A percentile compares a stretch with the other conserved stretches of the same genome.
Evolutionary conservation across 805 yeast genomes (phyloP).

Genomic region (Wickerhamomyces rabaulensis): DNA sequence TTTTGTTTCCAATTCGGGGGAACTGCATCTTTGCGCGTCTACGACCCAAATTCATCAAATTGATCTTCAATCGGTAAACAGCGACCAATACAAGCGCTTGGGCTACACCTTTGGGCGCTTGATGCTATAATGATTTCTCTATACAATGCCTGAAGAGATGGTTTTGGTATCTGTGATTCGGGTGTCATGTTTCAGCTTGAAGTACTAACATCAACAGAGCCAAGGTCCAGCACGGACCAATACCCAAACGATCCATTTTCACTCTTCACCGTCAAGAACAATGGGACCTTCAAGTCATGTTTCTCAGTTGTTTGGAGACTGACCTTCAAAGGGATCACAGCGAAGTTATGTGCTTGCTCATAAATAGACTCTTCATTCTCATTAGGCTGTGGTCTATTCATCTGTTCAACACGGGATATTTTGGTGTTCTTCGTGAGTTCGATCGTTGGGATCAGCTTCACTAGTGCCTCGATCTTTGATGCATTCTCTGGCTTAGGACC

Average conservation of each 20-base stretch:
- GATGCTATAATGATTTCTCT: no score
- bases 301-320: neutral
- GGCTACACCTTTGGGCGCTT: no score
- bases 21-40: no score
- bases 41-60: no score
- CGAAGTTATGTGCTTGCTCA: constrained; percentile 25
- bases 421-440: constrained; percentile 23
- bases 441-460: constrained; percentile 27
- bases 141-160: no score
- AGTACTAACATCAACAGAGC: neutral
- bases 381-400: constrained; percentile 18
- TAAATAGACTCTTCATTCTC: constrained; percentile 7
- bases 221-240: neutral
- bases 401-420: constrained; percentile 26
- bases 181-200: no score
- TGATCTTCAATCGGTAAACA: no score
- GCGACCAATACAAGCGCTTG: no score
- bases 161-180: no score
- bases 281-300: neutral
- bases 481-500: constrained; percentile 13
- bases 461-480: constrained; percentile 14
- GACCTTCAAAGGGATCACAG: constrained; percentile 23
- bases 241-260: neutral
- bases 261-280: neutral
- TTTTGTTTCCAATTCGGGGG: no score